A percentile compares a stretch with the other conserved stretches of the same genome.
Conservation (phyloP, 1,139 yeast species). For the Protomyces macrosporus region DNA sequence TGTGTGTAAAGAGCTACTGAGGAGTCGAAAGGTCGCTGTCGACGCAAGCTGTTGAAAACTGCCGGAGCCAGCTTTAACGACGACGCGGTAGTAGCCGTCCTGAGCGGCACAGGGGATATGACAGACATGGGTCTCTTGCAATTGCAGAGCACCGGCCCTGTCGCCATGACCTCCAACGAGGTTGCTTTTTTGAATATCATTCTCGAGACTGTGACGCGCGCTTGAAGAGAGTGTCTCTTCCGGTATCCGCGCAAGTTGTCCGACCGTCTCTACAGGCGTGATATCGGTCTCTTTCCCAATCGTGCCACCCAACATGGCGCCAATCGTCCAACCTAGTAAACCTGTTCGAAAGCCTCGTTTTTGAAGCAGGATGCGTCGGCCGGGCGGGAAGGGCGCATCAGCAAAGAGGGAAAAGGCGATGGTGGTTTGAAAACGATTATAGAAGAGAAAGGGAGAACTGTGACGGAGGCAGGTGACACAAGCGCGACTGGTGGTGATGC, state of each 20-base stretch:
- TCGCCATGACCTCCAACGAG: not conserved
- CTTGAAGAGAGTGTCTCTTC: not conserved
- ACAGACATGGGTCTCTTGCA: constrained; percentile 18
- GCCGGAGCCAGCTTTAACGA: constrained; percentile 1
- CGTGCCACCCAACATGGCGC: constrained; percentile 19
- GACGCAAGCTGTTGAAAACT: constrained; percentile 1
- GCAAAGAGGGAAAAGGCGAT: constrained; percentile 7
- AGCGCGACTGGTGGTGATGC: constrained; percentile 3
- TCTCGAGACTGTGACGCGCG: not conserved
- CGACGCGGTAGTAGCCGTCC: constrained; percentile 18
- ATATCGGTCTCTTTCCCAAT: constrained; percentile 21
- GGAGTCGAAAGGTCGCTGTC: constrained; percentile 14
- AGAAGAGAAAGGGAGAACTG: constrained; percentile 14
- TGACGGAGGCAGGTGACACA: constrained; percentile 8
- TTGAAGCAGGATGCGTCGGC: constrained; percentile 13
- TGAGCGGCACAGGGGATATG: constrained; percentile 19
- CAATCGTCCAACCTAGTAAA: constrained; percentile 19
- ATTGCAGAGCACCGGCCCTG: not conserved
- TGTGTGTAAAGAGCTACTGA: constrained; percentile 13
- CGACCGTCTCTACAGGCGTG: constrained; percentile 9
- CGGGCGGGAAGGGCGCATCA: not conserved
- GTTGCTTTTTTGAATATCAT: not conserved
- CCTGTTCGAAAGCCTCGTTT: constrained; percentile 22
- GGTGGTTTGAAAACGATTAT: constrained; percentile 15
- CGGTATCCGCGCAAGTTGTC: not conserved